Base-by-base conservation (phyloP, 768 basidiomycete species). In the Lyophyllum decastes region DNA sequence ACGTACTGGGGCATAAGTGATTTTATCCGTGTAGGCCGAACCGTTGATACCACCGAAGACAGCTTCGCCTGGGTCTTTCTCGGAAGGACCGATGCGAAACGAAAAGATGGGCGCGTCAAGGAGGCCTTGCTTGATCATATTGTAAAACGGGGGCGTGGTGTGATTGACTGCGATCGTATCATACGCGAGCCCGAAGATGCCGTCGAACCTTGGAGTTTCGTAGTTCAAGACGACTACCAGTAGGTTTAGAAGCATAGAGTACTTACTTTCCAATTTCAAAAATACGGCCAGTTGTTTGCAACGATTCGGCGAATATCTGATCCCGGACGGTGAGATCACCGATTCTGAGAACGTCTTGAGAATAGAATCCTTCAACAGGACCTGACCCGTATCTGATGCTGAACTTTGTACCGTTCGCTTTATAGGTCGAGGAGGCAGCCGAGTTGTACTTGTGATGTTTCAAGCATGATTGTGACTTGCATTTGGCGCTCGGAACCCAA, bases 331-430 rank as follows among this genome's bases (percentile, higher is more conserved):
- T 72, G 47, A 99, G 70, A 70, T 97, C 97, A 35, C 94, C 94
- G 58, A 99, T 94, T 8, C 71, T 70, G 51, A 98, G 74, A 3
- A 68, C 69, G 66, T 99, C 97, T 57, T 85, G 86, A 10, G 95
- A 97, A 53, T 98, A 89, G 69, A 90, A 94, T 55, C 97, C 97
- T 70, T 97, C 88, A 87, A 99, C 93, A 1, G 94, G 94, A 24
- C 97, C 97, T 26, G 94, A 90, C 11, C 97, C 97, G 69, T 98
- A 98, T 61, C 85, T 90, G 63, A 98, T 99, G 40, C 87, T 83
- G 67, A 99, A 98, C 5, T 82, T 78, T 49, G 92, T 79, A 6
- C 95, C 96, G 72, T 98, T 99, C 64, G 85, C 80, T 75, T 90
- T 91, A 85, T 95, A 88, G 0, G 94, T 85, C 0, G 88, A 86